Conservation (phyloP, 148 eudicot genomes). For the Arbutus unedo region DNA sequence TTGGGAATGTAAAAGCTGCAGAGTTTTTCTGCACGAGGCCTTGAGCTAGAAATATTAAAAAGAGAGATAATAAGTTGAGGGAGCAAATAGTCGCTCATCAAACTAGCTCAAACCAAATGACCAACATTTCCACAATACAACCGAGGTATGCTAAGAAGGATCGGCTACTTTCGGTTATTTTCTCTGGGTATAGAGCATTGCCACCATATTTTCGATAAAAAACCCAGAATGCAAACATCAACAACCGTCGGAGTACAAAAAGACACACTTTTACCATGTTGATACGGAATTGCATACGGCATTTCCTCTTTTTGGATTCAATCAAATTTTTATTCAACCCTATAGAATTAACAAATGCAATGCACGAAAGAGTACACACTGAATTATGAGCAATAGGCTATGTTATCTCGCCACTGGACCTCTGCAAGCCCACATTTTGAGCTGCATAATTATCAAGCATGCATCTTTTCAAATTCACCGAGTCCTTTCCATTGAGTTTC, state of each 20-base stretch:
- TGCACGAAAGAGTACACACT: not conserved
- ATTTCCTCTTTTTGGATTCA: too few relatives aligned
- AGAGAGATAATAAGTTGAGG: not conserved
- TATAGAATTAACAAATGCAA: not conserved
- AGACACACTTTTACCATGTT: not conserved
- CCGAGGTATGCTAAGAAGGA: not conserved
- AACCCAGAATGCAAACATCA: not conserved
- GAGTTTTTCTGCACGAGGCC: not conserved
- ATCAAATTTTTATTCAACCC: too few relatives aligned
- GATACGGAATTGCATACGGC: too few relatives aligned
- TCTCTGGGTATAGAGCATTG: not conserved
- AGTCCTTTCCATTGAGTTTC: not conserved
- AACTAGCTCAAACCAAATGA: not conserved
- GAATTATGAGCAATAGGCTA: too few relatives aligned
- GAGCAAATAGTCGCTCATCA: not conserved
- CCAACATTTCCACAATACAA: not conserved
- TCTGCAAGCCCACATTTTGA: not conserved
- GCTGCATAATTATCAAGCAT: constrained; percentile 9
- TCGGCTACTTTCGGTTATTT: not conserved
- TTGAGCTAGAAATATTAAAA: not conserved
- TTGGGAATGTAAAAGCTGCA: not conserved
- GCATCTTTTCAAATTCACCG: not conserved
- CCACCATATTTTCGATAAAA: not conserved
- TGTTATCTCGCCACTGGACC: not conserved
- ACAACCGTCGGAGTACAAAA: too few relatives aligned